A percentile compares a stretch with the other conserved stretches of the same genome.
phyloP scores from a whole-genome alignment of 2,329 filamentous ascomycete species.

The Pyrenophora seminiperda region DNA sequence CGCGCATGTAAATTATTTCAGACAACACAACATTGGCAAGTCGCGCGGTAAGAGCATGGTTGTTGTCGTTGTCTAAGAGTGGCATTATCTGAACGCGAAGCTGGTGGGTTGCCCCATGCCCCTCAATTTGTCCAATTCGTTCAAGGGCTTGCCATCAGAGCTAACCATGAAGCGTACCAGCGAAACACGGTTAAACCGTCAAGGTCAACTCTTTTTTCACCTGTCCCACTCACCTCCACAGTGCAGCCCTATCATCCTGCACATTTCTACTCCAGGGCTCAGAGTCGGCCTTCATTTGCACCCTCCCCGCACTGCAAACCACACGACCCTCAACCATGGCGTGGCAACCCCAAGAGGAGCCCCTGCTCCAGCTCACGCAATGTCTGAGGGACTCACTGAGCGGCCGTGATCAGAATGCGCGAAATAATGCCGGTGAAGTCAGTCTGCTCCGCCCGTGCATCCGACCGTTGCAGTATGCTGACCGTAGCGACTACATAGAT shows the following conservation, averaged over 20 bases:
- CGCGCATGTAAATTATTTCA: conserved; percentile 29
- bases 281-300: conserved; percentile 14
- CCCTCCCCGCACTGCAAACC: conserved; percentile 20
- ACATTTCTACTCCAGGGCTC: conserved; percentile 5
- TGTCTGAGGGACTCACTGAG: conserved; percentile 93
- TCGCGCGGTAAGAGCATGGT: not conserved
- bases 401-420: conserved; percentile 75
- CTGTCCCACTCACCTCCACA: conserved; percentile 14
- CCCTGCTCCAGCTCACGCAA: conserved; percentile 83
- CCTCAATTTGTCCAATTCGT: conserved; percentile 27
- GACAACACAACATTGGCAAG: conserved; percentile 17
- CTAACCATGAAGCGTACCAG: conserved; percentile 41
- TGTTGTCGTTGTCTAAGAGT: conserved; percentile 15
- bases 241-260: conserved; percentile 11
- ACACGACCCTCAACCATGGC: conserved; percentile 63
- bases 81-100: conserved; percentile 34
- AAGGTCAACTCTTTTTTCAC: conserved; percentile 20
- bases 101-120: conserved; percentile 36
- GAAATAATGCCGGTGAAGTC: conserved; percentile 89
- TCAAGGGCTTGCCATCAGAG: conserved; percentile 29
- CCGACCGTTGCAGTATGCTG: conserved; percentile 26
- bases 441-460: conserved; percentile 47
- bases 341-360: conserved; percentile 90
- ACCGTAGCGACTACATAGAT: conserved; percentile 64
- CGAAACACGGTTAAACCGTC: conserved; percentile 40